Conservation (phyloP, 306 rosid genomes). For the Cucurbita argyrosperma region DNA sequence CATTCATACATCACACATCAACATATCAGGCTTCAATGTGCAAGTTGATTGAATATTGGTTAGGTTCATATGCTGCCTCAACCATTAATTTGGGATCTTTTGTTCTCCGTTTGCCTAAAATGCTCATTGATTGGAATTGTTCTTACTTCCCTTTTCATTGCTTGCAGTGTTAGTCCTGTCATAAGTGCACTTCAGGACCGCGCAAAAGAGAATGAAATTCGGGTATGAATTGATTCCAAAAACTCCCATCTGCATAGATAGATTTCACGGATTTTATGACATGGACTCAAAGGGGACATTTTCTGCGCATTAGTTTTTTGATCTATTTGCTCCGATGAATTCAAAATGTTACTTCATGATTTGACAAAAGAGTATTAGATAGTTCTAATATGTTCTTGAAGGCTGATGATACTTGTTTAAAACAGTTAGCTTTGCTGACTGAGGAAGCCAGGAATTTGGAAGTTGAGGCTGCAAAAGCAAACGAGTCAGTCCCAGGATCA, state of each 20-base stretch:
- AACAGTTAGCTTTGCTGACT: constrained; percentile 45
- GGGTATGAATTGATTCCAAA: constrained; percentile 40
- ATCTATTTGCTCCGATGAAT: neutral
- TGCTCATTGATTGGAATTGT: neutral
- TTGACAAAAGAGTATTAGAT: neutral
- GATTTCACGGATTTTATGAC: neutral
- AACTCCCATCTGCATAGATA: constrained; percentile 1
- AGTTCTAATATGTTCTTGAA: neutral
- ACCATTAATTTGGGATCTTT: neutral
- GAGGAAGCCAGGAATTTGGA: constrained; percentile 62
- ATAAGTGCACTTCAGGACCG: constrained; percentile 79
- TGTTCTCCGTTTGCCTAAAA: neutral
- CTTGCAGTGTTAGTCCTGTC: constrained; percentile 89
- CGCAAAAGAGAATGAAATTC: constrained; percentile 69
- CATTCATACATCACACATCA: constrained; percentile 84
- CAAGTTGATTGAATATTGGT: constrained; percentile 97
- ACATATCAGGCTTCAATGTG: constrained; percentile 97
- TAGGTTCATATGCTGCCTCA: constrained; percentile 19
- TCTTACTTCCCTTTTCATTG: constrained; percentile 13
- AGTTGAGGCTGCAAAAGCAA: constrained; percentile 31
- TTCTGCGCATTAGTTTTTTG: neutral
- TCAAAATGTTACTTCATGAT: neutral
- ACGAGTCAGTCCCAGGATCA: constrained; percentile 43
- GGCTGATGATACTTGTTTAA: constrained; percentile 3
- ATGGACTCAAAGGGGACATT: neutral